Base-by-base conservation (phyloP, 306 rosid species). In the Trifolium subterraneum region DNA sequence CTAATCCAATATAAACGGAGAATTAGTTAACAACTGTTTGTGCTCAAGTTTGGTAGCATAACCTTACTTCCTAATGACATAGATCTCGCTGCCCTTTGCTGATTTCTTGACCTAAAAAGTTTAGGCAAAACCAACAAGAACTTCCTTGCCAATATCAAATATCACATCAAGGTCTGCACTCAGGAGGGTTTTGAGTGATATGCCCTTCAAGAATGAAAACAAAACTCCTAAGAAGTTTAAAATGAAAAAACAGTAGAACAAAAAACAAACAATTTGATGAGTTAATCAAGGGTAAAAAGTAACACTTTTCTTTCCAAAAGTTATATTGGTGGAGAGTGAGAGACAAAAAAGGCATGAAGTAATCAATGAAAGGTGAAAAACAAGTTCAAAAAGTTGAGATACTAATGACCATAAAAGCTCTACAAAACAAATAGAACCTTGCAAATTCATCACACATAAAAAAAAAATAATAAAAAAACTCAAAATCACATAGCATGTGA, bases 61-160 rank as follows among this genome's bases (percentile, higher is more conserved):
- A 76, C 23, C 87, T 69, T 82, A 92, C 99, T 97, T 68, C 98
- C 98, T 54, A 94, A 71, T 58, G 97, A 81, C 86, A 88, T 67
- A 71, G 99, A 48, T 85, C 97, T 84, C 70, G 73, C 67, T 20
- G 84, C 69, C 89, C 99, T 87, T 19, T 88, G 79, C 78, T 88
- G 97, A 79, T 23, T 78, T 84, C 96, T 88, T 56, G 73, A 6
- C 91, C 96, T 90, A 64, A 84, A 77, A 87, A 79, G 64, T 64
- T 81, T 81, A 84, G 92, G 84, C 76, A 72, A 77, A 81, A 38
- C 47, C 60, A 78, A 23, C 22, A 66, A 78, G 44, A 66, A 75
- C 41, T 68, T 77, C 62, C 45, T 68, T 78, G 75, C 64, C 79
- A 79, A 79, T 44, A 68, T 56, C 85, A 79, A 56, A 44, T 68